Evolutionary conservation across 129 eudicot genomes (phyloP).

Genomic region (Centaurea solstitialis): DNA sequence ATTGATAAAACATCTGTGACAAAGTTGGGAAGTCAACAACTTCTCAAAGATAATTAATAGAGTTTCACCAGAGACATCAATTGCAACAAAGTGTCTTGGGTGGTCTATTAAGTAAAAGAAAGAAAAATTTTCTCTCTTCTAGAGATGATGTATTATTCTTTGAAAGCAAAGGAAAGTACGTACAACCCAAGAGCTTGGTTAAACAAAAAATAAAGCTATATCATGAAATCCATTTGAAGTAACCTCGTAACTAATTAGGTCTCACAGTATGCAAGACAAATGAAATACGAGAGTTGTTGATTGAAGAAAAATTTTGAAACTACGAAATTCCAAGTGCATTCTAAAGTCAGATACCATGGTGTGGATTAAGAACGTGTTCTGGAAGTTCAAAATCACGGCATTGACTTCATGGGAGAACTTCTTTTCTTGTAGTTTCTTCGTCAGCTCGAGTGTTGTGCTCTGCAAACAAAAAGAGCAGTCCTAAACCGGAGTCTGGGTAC

Average conservation of each 20-base stretch:
- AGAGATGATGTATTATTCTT: no score
- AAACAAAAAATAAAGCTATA: constrained; percentile 1
- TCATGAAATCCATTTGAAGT: neutral
- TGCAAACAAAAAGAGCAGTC: no score
- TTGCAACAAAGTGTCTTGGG: no score
- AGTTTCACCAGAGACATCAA: no score
- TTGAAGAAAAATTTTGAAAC: neutral
- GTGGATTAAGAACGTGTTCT: constrained; percentile 53
- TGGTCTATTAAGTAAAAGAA: no score
- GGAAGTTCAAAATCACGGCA: constrained; percentile 62
- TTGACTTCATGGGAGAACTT: constrained; percentile 45
- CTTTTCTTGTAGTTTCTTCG: constrained; percentile 61
- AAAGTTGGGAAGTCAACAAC: no score
- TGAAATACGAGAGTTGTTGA: neutral
- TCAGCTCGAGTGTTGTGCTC: constrained; percentile 52
- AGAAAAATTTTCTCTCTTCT: no score
- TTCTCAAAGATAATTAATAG: no score
- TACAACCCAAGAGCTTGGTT: neutral
- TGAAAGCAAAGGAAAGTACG: no score
- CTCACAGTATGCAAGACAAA: neutral
- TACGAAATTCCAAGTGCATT: neutral
- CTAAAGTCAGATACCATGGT: constrained; percentile 1
- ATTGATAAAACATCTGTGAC: no score
- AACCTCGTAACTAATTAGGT: neutral
- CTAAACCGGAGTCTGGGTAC: no score